Percentiles rank a stretch among this genome's conserved stretches.
phyloP scores from a whole-genome alignment of 106 monocot species.

The Acorus calamus region DNA sequence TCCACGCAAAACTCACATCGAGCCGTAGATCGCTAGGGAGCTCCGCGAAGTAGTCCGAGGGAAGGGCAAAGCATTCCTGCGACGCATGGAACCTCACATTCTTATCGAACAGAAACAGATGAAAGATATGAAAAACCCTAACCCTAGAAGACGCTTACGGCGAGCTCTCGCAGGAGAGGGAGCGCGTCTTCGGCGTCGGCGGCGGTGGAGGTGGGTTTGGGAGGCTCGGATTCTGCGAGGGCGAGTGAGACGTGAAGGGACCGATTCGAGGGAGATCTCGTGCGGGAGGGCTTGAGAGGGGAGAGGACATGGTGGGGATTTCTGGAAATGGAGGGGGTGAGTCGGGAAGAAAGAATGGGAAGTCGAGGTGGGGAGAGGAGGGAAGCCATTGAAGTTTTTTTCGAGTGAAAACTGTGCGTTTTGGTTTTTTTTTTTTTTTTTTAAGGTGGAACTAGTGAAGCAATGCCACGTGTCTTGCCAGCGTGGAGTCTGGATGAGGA shows the following conservation, averaged over 20 bases:
- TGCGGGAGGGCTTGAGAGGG: background rate
- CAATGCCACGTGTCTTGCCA: no score
- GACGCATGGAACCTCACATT: background rate
- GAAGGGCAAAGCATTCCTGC: conserved; percentile 65
- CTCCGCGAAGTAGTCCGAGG: conserved; percentile 60
- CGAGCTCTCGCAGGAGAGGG: conserved; percentile 68
- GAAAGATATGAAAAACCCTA: conserved; percentile 3
- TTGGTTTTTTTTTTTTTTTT: no score
- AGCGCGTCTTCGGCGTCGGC: conserved; percentile 21
- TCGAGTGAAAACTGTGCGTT: no score
- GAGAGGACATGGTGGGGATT: conserved; percentile 17
- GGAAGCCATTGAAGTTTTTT: conserved; percentile 20
- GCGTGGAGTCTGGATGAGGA: no score
- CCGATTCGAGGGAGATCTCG: background rate
- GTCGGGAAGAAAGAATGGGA: background rate
- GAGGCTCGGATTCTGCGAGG: conserved; percentile 46
- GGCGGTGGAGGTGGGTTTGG: conserved; percentile 31
- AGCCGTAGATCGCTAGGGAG: conserved; percentile 80
- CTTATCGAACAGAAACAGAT: background rate
- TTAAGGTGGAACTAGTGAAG: no score
- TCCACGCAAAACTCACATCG: conserved; percentile 40
- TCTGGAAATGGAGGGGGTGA: conserved; percentile 8
- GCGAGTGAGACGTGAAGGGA: conserved; percentile 24
- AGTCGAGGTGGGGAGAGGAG: conserved; percentile 16
- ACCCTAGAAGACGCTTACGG: conserved; percentile 26